A percentile compares a stretch with the other conserved stretches of the same genome.
Evolutionary conservation across 768 basidiomycete genomes (phyloP).

Genomic region (Auriculariales sp.): DNA sequence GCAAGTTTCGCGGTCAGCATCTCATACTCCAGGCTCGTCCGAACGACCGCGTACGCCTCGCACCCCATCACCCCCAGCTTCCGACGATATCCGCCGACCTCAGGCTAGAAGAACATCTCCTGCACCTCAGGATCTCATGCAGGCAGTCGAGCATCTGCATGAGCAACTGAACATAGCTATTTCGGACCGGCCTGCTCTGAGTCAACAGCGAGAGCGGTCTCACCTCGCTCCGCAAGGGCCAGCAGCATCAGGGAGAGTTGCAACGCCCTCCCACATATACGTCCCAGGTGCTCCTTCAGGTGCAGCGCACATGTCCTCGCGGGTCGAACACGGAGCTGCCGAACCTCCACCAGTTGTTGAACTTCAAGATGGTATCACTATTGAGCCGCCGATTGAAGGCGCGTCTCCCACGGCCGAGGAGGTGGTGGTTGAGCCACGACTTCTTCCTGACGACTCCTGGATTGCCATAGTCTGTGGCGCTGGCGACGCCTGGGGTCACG

Average conservation of each 20-base stretch:
- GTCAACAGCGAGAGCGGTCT: too few species aligned
- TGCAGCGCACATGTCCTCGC: background rate
- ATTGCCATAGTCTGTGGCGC: conserved; percentile 67
- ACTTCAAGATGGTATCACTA: too few species aligned
- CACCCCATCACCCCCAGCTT: conserved; percentile 1
- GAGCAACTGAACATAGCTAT: too few species aligned
- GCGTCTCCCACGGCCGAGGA: conserved; percentile 13
- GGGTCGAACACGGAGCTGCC: background rate
- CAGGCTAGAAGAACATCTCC: conserved; percentile 6
- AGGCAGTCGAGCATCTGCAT: too few species aligned
- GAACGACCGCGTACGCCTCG: conserved; percentile 7
- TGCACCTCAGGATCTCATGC: too few species aligned
- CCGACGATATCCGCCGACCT: background rate
- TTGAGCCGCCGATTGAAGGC: too few species aligned
- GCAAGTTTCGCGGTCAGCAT: background rate
- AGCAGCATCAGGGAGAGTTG: too few species aligned
- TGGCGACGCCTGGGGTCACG: conserved; percentile 15
- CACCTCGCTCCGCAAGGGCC: too few species aligned
- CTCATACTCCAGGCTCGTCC: background rate
- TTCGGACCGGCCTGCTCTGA: too few species aligned
- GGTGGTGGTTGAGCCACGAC: conserved; percentile 20
- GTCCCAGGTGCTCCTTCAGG: background rate
- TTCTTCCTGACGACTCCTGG: conserved; percentile 59
- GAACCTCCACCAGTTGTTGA: background rate
- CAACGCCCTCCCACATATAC: background rate